Evolutionary conservation across 2,329 filamentous ascomycete species (phyloP).

Genomic region (Penicillium sp.): DNA sequence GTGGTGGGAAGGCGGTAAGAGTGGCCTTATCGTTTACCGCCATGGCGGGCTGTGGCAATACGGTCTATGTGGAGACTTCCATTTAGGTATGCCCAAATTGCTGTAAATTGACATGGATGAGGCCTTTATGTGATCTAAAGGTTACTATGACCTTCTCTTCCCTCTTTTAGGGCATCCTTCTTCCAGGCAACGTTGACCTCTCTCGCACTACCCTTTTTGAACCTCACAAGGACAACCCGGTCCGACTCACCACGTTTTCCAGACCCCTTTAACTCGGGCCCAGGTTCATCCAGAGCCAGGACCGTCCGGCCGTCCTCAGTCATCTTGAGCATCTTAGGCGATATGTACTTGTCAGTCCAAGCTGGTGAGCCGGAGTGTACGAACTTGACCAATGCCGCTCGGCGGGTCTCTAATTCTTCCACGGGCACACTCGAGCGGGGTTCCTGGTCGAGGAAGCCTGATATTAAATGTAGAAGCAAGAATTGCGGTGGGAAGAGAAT

Average conservation of each 20-base stretch:
- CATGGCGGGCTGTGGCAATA: constrained; percentile 20
- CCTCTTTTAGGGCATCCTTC: constrained; percentile 47
- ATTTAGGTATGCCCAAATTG: not conserved
- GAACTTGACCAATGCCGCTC: constrained; percentile 49
- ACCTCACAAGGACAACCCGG: constrained; percentile 57
- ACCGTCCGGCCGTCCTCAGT: constrained; percentile 50
- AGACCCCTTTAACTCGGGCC: constrained; percentile 53
- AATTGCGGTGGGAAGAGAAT: constrained; percentile 90
- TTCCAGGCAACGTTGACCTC: constrained; percentile 53
- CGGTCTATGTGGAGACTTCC: not conserved
- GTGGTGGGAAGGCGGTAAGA: constrained; percentile 15
- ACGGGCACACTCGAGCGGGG: constrained; percentile 19
- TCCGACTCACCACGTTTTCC: constrained; percentile 52
- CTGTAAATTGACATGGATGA: not conserved
- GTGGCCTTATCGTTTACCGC: constrained; percentile 8
- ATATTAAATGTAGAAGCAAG: constrained; percentile 55
- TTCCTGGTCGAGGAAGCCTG: constrained; percentile 49
- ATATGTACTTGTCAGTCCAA: constrained; percentile 50
- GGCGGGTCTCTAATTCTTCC: constrained; percentile 35
- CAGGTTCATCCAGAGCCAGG: constrained; percentile 54
- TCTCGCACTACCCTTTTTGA: constrained; percentile 56
- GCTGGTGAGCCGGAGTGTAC: constrained; percentile 46
- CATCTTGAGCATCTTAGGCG: constrained; percentile 40
- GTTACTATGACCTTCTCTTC: constrained; percentile 29
- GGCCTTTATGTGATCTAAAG: constrained; percentile 23